Base-by-base conservation (phyloP, 768 basidiomycete species). In the Russula brevipes region DNA sequence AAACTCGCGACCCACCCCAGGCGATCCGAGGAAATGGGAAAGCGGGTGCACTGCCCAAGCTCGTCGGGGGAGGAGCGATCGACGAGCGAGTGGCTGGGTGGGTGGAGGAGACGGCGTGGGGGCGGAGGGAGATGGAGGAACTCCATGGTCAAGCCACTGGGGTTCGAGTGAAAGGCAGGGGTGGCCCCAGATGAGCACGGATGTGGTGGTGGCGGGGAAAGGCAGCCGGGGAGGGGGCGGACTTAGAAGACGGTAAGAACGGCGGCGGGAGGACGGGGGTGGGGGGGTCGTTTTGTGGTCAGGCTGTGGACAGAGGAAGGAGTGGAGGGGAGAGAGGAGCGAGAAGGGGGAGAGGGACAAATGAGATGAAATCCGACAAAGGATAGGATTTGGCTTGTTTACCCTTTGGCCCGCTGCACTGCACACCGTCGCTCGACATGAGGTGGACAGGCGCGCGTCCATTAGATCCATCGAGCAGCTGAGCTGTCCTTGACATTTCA, bases 321-420 rank as follows among this genome's bases (percentile, higher is more conserved):
- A 33, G 44, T 3, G 31, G 58, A 41, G 59, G 19, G 17, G 10
- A 7, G 42, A 9, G 24, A 19, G n/a, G 16, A 46, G 39, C 8
- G 54, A 41, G 44, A 8, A 14, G 54, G 55, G 51, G 10, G 61
- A 44, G 17, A 33, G 24, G 33, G 58, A 17, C 12, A 38, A 45
- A 51, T 44, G 65, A 64, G 65, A 66, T 64, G 65, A 57, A 60
- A 60, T 44, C 63, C 59, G 57, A 67, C 64, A 66, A 57, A 61
- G 66, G 64, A 60, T 54, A 64, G 59, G 59, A 58, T 60, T 64
- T 60, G 65, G 61, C 56, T 59, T 63, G 66, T 65, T 65, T 63
- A 65, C 67, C 67, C 67, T 59, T 63, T 66, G 65, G 67, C 67
- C 67, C 62, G 65, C 57, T 55, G 52, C 61, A 63, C 58, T 60